A percentile compares a stretch with the other conserved stretches of the same genome.
Evolutionary conservation across 192 early-diverging fungal genomes (phyloP).

Genomic region (Coemansia sp.): DNA sequence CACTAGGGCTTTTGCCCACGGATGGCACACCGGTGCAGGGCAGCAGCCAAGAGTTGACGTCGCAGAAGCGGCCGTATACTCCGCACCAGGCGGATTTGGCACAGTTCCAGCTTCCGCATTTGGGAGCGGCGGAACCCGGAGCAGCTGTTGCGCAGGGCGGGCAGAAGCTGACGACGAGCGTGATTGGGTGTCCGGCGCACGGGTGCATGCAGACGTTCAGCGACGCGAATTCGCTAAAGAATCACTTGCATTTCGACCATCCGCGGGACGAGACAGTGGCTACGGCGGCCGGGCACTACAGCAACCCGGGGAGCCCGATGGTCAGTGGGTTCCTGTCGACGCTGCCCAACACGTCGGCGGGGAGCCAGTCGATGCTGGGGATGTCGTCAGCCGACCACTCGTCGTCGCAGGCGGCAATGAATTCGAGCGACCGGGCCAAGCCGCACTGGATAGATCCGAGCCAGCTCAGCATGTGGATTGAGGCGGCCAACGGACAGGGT

Average conservation of each 20-base stretch:
- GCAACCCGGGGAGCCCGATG: conserved; percentile 36
- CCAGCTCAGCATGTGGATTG: conserved; percentile 43
- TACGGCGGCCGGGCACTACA: conserved; percentile 1
- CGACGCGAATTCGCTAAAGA: conserved; percentile 35
- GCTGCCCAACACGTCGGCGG: conserved; percentile 10
- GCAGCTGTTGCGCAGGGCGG: not conserved
- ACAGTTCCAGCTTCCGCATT: conserved; percentile 23
- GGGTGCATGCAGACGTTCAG: conserved; percentile 19
- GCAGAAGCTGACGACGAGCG: not conserved
- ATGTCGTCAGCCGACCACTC: not conserved
- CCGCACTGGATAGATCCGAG: conserved; percentile 41
- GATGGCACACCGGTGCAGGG: too few species aligned
- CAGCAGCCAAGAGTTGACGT: too few species aligned
- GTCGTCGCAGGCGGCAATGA: not conserved
- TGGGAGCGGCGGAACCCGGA: too few species aligned
- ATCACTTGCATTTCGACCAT: conserved; percentile 38
- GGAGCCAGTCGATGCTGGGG: not conserved
- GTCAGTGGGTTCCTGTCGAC: conserved; percentile 14
- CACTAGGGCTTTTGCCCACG: conserved; percentile 16
- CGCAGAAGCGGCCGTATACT: conserved; percentile 12
- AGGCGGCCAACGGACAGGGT: conserved; percentile 35
- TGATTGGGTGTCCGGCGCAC: conserved; percentile 13
- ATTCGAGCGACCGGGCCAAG: conserved; percentile 11
- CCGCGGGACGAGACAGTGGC: conserved; percentile 6
- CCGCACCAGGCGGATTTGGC: conserved; percentile 32